phyloP scores from a whole-genome alignment of 2,329 filamentous ascomycete genomes.

The Cladosporium sp. region DNA sequence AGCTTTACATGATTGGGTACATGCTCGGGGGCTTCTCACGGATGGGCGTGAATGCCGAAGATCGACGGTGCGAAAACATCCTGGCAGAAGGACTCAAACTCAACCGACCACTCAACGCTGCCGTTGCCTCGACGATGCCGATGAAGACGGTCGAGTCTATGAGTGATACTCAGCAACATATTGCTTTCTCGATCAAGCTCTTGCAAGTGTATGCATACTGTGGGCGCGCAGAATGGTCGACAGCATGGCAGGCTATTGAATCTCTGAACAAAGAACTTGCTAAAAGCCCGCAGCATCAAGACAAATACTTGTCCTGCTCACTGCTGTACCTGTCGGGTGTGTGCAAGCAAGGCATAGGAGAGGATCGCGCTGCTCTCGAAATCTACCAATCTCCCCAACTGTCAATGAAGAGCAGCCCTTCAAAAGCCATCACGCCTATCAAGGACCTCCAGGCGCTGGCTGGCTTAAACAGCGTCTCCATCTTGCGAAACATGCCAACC shows the following conservation, averaged over 20 bases:
- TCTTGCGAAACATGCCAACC: slow-evolving; percentile 36
- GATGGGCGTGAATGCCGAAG: slow-evolving; percentile 52
- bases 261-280: slow-evolving; percentile 43
- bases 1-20: slow-evolving; percentile 58
- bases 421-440: slow-evolving; percentile 21
- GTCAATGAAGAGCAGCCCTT: slow-evolving; percentile 36
- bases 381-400: slow-evolving; percentile 64
- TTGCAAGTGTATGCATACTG: slow-evolving; percentile 55
- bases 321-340: slow-evolving; percentile 66
- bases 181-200: slow-evolving; percentile 4
- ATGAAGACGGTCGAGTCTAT: background rate
- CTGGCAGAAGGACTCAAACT: slow-evolving; percentile 54
- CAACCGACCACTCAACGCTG: slow-evolving; percentile 36
- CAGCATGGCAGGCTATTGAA: slow-evolving; percentile 56
- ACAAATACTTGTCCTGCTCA: slow-evolving; percentile 38
- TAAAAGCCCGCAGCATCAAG: slow-evolving; percentile 11
- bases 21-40: slow-evolving; percentile 54
- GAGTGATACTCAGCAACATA: background rate
- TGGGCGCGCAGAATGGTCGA: slow-evolving; percentile 65
- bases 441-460: slow-evolving; percentile 45
- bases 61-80: slow-evolving; percentile 54
- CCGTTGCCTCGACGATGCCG: background rate
- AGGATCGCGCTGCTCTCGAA: slow-evolving; percentile 62
- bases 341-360: slow-evolving; percentile 71
- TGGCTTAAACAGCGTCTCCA: slow-evolving; percentile 45